phyloP scores from a whole-genome alignment of 495 filamentous ascomycete genomes.

The Trichoderma asperelloides region DNA sequence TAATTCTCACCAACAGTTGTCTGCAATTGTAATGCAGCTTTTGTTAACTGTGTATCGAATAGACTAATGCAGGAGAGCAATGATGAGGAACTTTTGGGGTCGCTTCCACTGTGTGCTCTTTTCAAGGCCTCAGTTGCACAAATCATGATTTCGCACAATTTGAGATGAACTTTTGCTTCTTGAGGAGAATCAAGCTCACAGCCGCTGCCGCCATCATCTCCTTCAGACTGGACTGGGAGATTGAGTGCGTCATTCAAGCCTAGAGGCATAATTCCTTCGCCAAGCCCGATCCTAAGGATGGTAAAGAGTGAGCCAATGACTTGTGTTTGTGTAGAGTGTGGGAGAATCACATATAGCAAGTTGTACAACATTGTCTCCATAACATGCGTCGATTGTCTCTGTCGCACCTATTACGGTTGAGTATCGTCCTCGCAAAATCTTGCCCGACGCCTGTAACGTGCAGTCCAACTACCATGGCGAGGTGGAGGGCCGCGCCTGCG shows the following conservation, averaged over 20 bases:
- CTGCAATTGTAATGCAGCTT: background rate
- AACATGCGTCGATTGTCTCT: slow-evolving; percentile 32
- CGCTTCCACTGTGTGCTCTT: background rate
- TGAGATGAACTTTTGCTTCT: slow-evolving; percentile 26
- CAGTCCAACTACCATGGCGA: slow-evolving; percentile 43
- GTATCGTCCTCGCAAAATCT: slow-evolving; percentile 32
- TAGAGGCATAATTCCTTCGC: slow-evolving; percentile 27
- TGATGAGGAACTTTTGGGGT: background rate
- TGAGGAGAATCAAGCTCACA: slow-evolving; percentile 24
- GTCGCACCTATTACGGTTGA: slow-evolving; percentile 27
- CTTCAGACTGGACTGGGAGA: background rate
- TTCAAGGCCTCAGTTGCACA: slow-evolving; percentile 18
- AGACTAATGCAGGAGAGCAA: background rate
- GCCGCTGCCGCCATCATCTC: slow-evolving; percentile 8
- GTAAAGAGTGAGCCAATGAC: background rate
- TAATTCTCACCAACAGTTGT: background rate
- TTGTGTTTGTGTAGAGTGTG: background rate
- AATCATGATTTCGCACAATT: slow-evolving; percentile 26
- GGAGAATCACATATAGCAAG: slow-evolving; percentile 14
- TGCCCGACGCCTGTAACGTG: slow-evolving; percentile 41
- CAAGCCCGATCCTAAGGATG: slow-evolving; percentile 22
- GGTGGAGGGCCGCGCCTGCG: slow-evolving; percentile 33
- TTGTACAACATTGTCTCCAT: slow-evolving; percentile 31
- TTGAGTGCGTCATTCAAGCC: slow-evolving; percentile 26
- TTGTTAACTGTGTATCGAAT: background rate